A percentile compares a stretch with the other conserved stretches of the same genome.
phyloP scores from a whole-genome alignment of 164 flowering plant species.

The Kalanchoe fedtschenkoi region DNA sequence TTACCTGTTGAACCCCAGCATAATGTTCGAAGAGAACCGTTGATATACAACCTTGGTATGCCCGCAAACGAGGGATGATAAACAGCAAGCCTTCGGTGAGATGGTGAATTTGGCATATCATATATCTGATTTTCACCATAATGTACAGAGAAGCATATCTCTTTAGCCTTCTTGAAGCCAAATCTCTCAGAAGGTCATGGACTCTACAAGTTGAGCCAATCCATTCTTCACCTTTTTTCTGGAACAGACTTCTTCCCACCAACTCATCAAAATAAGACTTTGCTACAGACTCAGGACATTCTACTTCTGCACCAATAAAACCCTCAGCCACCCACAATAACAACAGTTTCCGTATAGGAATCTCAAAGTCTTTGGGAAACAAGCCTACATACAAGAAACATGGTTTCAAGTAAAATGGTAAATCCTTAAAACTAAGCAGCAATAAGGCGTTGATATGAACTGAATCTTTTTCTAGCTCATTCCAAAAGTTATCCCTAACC shows the following conservation, averaged over 20 bases:
- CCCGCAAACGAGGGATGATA: background rate
- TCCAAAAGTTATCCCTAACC: slow-evolving; percentile 8
- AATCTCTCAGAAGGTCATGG: background rate
- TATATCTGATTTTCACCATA: background rate
- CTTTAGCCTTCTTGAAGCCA: background rate
- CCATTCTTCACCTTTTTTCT: background rate
- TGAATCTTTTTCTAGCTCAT: slow-evolving; percentile 9
- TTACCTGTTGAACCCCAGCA: background rate
- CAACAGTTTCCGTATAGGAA: background rate
- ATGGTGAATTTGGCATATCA: background rate
- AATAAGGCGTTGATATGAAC: slow-evolving; percentile 2
- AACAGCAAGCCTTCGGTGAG: background rate
- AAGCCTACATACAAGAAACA: slow-evolving; percentile 1
- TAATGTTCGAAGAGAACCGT: background rate
- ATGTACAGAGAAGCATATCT: background rate
- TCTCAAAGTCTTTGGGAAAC: background rate
- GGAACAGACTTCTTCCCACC: background rate
- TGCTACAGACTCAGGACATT: background rate
- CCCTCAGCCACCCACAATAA: background rate
- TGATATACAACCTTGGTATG: background rate
- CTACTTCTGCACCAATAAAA: background rate
- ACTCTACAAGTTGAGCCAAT: background rate
- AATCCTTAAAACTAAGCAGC: slow-evolving; percentile 2
- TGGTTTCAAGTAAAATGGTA: background rate
- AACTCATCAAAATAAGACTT: background rate